These are phyloP conservation scores for Trypanosoma scelopori DNA, from an alignment of 208 protist genomes.

Conservation along the genomic window DNA sequence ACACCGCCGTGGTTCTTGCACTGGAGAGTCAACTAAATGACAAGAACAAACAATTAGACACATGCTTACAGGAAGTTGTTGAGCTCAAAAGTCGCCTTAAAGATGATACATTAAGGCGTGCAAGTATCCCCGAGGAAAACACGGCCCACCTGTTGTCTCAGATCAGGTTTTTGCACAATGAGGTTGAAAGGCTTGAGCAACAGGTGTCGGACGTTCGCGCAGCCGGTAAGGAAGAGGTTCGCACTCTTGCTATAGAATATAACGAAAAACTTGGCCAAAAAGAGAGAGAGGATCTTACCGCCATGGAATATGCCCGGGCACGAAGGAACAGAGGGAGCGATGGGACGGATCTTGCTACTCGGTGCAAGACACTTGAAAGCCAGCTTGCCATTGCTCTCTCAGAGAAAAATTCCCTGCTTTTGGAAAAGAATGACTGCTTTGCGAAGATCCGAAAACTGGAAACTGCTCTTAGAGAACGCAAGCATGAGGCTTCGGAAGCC, in stretches of 20 bases:
- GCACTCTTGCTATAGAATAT: constrained; percentile 34
- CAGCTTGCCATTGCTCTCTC: constrained; percentile 64
- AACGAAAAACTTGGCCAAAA: constrained; percentile 58
- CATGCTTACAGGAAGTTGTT: constrained; percentile 25
- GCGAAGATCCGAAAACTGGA: constrained; percentile 59
- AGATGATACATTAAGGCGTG: background rate
- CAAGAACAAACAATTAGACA: constrained; percentile 18
- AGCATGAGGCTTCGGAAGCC: constrained; percentile 34
- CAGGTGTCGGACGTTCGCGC: constrained; percentile 34
- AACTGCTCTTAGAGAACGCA: constrained; percentile 40
- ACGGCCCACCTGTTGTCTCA: constrained; percentile 63
- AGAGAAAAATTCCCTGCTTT: constrained; percentile 55
- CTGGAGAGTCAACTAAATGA: constrained; percentile 24
- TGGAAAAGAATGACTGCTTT: constrained; percentile 60
- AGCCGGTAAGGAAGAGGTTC: constrained; percentile 30
- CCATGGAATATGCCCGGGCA: constrained; percentile 22
- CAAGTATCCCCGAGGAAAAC: constrained; percentile 18
- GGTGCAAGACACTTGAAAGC: constrained; percentile 66
- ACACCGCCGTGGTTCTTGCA: constrained; percentile 13
- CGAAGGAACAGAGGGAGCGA: constrained; percentile 23
- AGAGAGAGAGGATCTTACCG: constrained; percentile 37
- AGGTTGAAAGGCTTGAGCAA: constrained; percentile 75
- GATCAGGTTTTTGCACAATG: constrained; percentile 79
- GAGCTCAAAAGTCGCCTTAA: constrained; percentile 17
- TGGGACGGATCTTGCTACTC: constrained; percentile 41